Conservation (phyloP, 768 basidiomycete genomes). For the Cystofilobasidium macerans region DNA sequence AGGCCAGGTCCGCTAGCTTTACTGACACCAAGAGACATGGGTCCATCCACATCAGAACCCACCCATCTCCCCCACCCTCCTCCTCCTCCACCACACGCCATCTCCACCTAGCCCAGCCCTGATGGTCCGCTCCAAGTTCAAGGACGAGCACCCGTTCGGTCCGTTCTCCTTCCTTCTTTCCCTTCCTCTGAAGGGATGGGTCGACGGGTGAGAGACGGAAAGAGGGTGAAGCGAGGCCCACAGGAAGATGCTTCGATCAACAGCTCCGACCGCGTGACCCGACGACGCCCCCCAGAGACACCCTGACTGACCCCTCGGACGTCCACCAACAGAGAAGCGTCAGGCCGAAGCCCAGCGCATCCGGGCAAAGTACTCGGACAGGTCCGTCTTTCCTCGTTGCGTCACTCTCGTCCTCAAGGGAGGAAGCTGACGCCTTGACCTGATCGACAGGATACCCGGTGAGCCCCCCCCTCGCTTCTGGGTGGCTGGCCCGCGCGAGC, state of each 20-base stretch:
- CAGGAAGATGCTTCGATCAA: no score
- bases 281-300: neutral
- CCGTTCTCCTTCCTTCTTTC: slow-evolving; percentile 34
- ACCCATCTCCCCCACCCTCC: neutral
- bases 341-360: slow-evolving; percentile 98
- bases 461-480: neutral
- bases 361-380: slow-evolving; percentile 85
- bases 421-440: slow-evolving; percentile 15
- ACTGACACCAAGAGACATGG: no score
- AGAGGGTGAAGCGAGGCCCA: no score
- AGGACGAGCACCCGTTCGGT: slow-evolving; percentile 98
- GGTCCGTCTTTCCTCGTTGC: slow-evolving; percentile 15
- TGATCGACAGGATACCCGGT: no score
- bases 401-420: neutral
- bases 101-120: neutral
- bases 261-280: no score
- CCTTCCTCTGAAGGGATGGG: neutral
- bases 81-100: neutral
- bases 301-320: neutral
- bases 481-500: slow-evolving; percentile 7
- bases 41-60: neutral
- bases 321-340: slow-evolving; percentile 67
- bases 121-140: slow-evolving; percentile 41
- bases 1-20: no score
- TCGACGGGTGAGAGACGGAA: neutral